Percentiles rank a stretch among this genome's conserved stretches.
Conservation (phyloP, 2,329 filamentous ascomycete genomes). For the Neospermospora avenae region DNA sequence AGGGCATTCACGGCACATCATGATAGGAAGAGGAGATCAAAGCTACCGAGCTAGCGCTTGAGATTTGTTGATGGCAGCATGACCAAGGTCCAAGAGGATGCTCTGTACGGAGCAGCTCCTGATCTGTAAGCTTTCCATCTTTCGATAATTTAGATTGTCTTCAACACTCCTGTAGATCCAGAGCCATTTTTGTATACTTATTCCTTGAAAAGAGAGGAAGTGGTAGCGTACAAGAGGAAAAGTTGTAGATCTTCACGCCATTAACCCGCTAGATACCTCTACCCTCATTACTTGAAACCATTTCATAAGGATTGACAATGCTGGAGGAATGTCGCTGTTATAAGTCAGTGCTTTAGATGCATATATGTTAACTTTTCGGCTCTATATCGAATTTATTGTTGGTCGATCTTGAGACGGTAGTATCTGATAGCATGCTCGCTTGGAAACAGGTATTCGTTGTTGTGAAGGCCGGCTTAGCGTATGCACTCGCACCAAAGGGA, state of each 20-base stretch:
- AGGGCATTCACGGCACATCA: too few species aligned
- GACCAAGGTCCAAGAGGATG: neutral
- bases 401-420: neutral
- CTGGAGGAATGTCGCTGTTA: neutral
- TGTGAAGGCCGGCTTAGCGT: neutral
- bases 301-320: neutral
- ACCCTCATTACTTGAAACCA: neutral
- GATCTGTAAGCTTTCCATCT: neutral
- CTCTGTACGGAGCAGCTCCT: neutral
- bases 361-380: neutral
- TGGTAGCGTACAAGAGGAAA: neutral
- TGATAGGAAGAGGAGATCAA: too few species aligned
- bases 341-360: neutral
- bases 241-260: neutral
- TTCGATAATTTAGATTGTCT: neutral
- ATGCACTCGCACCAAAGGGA: neutral
- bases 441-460: neutral
- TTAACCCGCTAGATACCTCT: neutral
- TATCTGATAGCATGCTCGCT: neutral
- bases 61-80: neutral
- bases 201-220: neutral
- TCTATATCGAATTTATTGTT: neutral
- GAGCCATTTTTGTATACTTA: too few species aligned
- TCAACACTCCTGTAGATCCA: neutral
- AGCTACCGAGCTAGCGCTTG: neutral